Conservation (phyloP, 139 green algal species). For the Chlamydomonas applanata region DNA sequence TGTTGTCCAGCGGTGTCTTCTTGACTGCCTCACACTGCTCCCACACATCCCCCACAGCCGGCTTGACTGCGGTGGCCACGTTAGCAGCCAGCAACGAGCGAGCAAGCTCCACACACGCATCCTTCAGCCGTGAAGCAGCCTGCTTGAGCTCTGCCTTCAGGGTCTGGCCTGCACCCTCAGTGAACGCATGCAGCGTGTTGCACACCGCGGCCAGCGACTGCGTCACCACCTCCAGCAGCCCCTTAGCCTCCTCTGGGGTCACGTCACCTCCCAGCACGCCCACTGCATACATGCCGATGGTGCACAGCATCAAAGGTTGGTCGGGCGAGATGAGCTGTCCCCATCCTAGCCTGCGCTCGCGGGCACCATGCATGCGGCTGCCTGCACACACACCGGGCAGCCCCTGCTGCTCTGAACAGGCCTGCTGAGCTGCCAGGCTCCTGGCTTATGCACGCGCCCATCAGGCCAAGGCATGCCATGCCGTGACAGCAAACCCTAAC, state of each 20-base stretch:
- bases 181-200: conserved; percentile 9
- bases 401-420: no score
- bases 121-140: no score
- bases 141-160: conserved; percentile 1
- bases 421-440: no score
- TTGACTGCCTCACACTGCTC: conserved; percentile 6
- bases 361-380: no score
- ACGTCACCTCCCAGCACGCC: background rate
- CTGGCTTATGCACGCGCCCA: no score
- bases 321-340: no score
- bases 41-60: conserved; percentile 16
- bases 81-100: background rate
- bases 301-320: no score
- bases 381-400: no score
- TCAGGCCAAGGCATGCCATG: no score
- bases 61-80: background rate
- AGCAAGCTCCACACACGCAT: no score
- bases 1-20: conserved; percentile 25
- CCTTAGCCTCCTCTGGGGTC: background rate
- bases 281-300: background rate
- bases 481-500: no score
- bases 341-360: no score
- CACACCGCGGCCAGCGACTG: background rate
- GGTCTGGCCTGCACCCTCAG: background rate
- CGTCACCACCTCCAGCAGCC: background rate